phyloP scores from a whole-genome alignment of 768 basidiomycete genomes.

The Hericium erinaceus region DNA sequence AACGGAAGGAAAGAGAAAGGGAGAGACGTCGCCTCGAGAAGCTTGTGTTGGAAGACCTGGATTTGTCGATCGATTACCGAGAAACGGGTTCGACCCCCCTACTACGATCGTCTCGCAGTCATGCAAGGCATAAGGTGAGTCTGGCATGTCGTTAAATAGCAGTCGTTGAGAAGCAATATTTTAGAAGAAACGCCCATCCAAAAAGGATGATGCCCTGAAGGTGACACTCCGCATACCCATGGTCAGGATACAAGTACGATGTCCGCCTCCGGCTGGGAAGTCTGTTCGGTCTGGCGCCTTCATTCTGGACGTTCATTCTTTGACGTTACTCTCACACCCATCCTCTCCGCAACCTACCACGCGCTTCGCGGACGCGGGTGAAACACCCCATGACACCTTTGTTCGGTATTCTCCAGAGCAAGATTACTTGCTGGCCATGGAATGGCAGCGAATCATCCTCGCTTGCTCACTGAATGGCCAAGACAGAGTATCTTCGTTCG shows the following conservation, averaged over 20 bases:
- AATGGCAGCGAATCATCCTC: not conserved
- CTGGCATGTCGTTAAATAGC: not conserved
- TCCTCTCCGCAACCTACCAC: not conserved
- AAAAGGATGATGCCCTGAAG: not conserved
- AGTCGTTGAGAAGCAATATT: not conserved
- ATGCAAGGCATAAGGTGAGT: not conserved
- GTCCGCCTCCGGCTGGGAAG: constrained; percentile 43
- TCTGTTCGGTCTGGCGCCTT: constrained; percentile 58
- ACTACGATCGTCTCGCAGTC: not conserved
- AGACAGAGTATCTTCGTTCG: not conserved
- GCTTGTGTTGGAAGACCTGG: constrained; percentile 49
- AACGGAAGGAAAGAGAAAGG: constrained; percentile 16
- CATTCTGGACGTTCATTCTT: constrained; percentile 50
- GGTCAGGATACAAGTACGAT: constrained; percentile 61
- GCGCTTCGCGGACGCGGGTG: not conserved
- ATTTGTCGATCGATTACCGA: constrained; percentile 42
- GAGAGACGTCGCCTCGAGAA: constrained; percentile 39
- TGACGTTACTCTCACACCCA: constrained; percentile 28
- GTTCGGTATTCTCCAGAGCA: no score
- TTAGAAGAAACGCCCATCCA: not conserved
- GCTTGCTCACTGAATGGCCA: not conserved
- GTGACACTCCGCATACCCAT: constrained; percentile 38
- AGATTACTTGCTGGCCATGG: not conserved
- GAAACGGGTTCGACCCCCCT: not conserved
- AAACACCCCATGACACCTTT: not conserved